Conservation (phyloP, 306 rosid genomes). For the Macrotyloma uniflorum region DNA sequence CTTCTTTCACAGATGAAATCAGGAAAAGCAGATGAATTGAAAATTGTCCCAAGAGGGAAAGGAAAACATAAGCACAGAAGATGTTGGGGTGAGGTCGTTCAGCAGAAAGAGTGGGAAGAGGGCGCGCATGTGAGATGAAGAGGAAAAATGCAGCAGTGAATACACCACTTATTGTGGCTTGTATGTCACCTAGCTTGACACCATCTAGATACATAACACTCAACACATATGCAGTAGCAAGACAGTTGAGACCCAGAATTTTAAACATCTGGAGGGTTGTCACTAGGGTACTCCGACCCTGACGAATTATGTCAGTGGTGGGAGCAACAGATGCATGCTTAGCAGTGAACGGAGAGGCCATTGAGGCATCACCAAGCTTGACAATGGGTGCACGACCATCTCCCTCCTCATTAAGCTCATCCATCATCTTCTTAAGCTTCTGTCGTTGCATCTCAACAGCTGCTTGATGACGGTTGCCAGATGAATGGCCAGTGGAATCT, state of each 20-base stretch:
- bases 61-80: slow-evolving; percentile 81
- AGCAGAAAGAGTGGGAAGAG: slow-evolving; percentile 84
- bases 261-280: slow-evolving; percentile 99
- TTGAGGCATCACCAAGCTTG: slow-evolving; percentile 98
- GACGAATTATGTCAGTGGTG: slow-evolving; percentile 94
- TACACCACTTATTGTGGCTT: slow-evolving; percentile 98
- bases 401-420: slow-evolving; percentile 93
- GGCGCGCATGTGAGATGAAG: slow-evolving; percentile 97
- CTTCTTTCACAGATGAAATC: slow-evolving; percentile 83
- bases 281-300: slow-evolving; percentile 96
- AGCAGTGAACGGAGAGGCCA: slow-evolving; percentile 99
- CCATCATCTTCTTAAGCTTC: slow-evolving; percentile 90
- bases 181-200: slow-evolving; percentile 94
- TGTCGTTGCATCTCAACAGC: slow-evolving; percentile 76
- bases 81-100: slow-evolving; percentile 93
- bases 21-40: slow-evolving; percentile 76
- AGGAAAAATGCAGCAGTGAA: slow-evolving; percentile 98
- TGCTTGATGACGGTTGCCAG: slow-evolving; percentile 63
- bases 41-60: slow-evolving; percentile 95
- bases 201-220: slow-evolving; percentile 99
- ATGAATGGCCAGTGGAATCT: slow-evolving; percentile 53
- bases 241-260: slow-evolving; percentile 98
- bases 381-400: slow-evolving; percentile 90
- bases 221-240: slow-evolving; percentile 94
- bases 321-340: slow-evolving; percentile 98